Evolutionary conservation across 2,329 filamentous ascomycete species (phyloP), one percentile per base, ranked within the genome.

Genomic region (Westerdykella ornata): DNA sequence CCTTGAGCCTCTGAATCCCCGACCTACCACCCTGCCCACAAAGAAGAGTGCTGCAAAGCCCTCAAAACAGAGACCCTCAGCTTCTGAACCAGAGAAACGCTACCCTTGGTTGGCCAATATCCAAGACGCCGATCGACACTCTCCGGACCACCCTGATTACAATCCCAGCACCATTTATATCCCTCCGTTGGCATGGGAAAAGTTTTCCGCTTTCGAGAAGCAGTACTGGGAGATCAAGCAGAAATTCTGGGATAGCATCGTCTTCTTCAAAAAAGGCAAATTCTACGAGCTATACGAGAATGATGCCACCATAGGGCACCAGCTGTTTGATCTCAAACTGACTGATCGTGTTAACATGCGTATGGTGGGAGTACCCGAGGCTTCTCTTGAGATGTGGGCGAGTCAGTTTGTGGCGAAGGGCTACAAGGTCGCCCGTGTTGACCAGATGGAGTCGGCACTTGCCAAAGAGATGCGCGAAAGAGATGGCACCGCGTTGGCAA

Each of bases 181-280:
- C 26, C 92, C 92, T 0, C 85, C 87, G 0, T 61, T 73, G 26
- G 87, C 88, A 0, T 94, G 83, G 81, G 69, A 70, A 20, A 82
- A 85, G 18, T 96, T 98, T 62, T 94, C 89, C 0, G 79, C 90
- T 0, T 98, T 98, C 51, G 92, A 98, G 68, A 94, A 88, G 65
- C 92, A 98, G 62, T 98, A 98, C 65, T 98, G 92, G 92, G 88
- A 94, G 58, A 97, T 98, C 66, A 98, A 98, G 70, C 85, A 89
- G 65, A 96, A 96, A 55, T 86, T 94, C 51, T 97, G 87, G 85
- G 88, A 96, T 52, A 96, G 89, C 0, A 84, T 98, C 35, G 90
- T 98, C 13, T 98, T 98, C 69, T 98, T 98, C 81, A 98, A 97
- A 68, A 98, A 98, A 73, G 92, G 92, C 58, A 98, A 98, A 58